phyloP scores from a whole-genome alignment of 345 rosid species.

The Firmiana major region DNA sequence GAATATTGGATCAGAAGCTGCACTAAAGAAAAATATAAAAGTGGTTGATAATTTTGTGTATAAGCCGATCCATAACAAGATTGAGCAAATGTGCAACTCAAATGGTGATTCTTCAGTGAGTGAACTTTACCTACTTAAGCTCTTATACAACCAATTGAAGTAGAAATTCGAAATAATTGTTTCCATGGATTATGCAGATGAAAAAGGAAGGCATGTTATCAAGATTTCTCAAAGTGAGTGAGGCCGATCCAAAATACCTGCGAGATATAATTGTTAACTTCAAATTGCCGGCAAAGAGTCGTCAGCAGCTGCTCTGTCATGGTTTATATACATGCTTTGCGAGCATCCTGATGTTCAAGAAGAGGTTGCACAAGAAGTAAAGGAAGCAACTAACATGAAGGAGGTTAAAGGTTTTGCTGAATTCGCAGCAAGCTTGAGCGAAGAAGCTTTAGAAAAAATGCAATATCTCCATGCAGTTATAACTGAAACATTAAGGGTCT shows the following conservation, averaged over 20 bases:
- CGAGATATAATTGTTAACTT: slow-evolving; percentile 56
- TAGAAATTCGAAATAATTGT: neutral
- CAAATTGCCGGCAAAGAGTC: slow-evolving; percentile 67
- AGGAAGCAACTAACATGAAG: slow-evolving; percentile 15
- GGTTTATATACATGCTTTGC: slow-evolving; percentile 59
- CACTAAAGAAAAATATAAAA: slow-evolving; percentile 35
- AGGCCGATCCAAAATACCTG: slow-evolving; percentile 37
- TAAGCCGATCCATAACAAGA: slow-evolving; percentile 46
- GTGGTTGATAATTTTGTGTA: slow-evolving; percentile 42
- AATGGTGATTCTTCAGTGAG: slow-evolving; percentile 38
- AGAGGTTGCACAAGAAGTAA: slow-evolving; percentile 41
- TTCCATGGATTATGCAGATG: slow-evolving; percentile 21
- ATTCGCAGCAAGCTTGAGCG: slow-evolving; percentile 32
- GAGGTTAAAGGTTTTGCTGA: slow-evolving; percentile 16
- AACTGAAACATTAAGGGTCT: slow-evolving; percentile 55
- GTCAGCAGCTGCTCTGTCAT: slow-evolving; percentile 51
- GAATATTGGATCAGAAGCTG: slow-evolving; percentile 57
- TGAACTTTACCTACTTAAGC: neutral
- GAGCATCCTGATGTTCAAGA: slow-evolving; percentile 42
- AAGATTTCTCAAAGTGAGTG: slow-evolving; percentile 45
- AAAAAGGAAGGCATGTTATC: slow-evolving; percentile 58
- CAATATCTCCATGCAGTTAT: slow-evolving; percentile 56
- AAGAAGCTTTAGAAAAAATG: slow-evolving; percentile 47
- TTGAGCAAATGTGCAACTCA: slow-evolving; percentile 31
- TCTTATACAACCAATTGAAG: neutral